phyloP scores from a whole-genome alignment of 108 stramenopile genomes.

The Mediolabrus comicus region DNA sequence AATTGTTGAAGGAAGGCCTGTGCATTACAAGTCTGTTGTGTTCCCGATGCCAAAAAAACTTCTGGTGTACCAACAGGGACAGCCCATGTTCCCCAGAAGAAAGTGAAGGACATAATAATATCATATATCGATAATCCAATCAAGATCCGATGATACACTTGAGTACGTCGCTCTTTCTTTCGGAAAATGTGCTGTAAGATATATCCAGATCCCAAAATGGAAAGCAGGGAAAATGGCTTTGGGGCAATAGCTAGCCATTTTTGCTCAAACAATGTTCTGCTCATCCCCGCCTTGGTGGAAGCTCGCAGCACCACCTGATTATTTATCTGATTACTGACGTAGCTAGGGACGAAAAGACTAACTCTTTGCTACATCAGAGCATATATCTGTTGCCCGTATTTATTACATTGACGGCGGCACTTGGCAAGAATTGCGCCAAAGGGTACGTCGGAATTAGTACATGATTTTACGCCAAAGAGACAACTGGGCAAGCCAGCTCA shows the following conservation, averaged over 20 bases:
- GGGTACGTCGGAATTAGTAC: too few species aligned
- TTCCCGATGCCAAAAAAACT: neutral
- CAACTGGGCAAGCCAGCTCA: too few species aligned
- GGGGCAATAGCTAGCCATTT: neutral
- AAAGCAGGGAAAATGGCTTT: neutral
- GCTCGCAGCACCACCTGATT: too few species aligned
- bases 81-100: neutral
- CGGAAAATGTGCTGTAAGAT: neutral
- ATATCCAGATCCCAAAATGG: neutral
- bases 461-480: too few species aligned
- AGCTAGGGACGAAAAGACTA: too few species aligned
- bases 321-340: too few species aligned
- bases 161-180: neutral
- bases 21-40: neutral
- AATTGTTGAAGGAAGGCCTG: slow-evolving; percentile 16
- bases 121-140: neutral
- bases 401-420: too few species aligned
- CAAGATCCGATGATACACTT: neutral
- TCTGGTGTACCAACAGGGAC: neutral
- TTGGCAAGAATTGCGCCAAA: too few species aligned
- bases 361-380: too few species aligned
- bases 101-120: neutral
- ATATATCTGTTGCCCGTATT: too few species aligned
- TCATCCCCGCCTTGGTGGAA: too few species aligned
- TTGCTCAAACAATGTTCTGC: too few species aligned